Conservation (phyloP, 2,329 filamentous ascomycete genomes). For the Ploettnerulaceae sp. region DNA sequence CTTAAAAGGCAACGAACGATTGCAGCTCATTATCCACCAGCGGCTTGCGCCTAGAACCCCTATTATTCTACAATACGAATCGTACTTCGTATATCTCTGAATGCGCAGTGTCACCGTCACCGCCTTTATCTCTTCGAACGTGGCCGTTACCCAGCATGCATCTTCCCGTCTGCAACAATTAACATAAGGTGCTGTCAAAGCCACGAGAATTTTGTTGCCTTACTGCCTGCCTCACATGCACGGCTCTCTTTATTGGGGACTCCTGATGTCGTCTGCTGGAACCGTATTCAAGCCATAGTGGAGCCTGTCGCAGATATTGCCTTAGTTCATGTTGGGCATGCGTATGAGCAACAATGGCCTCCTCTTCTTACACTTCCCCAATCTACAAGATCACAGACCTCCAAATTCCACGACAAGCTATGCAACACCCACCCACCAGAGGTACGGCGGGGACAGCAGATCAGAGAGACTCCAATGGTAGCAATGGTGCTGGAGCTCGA, state of each 20-base stretch:
- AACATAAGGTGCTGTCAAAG: neutral
- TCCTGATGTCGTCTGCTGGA: slow-evolving; percentile 7
- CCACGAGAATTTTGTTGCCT: slow-evolving; percentile 1
- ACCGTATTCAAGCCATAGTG: slow-evolving; percentile 12
- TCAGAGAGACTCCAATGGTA: slow-evolving; percentile 33
- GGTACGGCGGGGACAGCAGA: slow-evolving; percentile 22
- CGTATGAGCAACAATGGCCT: slow-evolving; percentile 9
- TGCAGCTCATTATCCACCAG: neutral
- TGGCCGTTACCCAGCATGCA: slow-evolving; percentile 2
- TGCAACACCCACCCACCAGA: slow-evolving; percentile 27
- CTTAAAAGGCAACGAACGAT: too few species aligned
- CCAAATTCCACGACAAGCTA: neutral
- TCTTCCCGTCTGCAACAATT: neutral
- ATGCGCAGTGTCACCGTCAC: neutral
- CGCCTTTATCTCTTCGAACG: neutral
- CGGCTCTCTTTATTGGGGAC: slow-evolving; percentile 3
- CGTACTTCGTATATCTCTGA: neutral
- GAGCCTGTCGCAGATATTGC: slow-evolving; percentile 13
- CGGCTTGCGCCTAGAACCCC: neutral
- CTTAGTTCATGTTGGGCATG: slow-evolving; percentile 3
- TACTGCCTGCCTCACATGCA: slow-evolving; percentile 1
- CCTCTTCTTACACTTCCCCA: slow-evolving; percentile 10
- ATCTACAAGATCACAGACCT: slow-evolving; percentile 8
- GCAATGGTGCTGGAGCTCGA: slow-evolving; percentile 30
- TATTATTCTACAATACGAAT: neutral